Evolutionary conservation across 345 rosid genomes (phyloP).

Genomic region (Gossypium australe): DNA sequence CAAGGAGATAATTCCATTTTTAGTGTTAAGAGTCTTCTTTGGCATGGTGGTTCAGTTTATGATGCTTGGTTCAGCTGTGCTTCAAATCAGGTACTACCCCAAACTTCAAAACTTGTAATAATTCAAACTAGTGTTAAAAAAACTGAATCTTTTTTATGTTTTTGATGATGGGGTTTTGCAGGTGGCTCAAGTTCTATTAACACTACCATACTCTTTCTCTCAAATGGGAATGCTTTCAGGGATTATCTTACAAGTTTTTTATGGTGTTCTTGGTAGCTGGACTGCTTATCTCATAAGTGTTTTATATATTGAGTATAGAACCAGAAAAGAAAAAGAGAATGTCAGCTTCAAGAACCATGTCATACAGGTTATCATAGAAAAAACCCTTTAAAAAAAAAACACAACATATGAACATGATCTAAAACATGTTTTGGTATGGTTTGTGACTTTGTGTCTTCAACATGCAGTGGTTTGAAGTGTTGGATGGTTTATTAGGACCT

Average conservation of each 20-base stretch:
- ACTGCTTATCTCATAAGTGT: slow-evolving; percentile 85
- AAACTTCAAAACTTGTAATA: background rate
- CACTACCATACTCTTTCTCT: slow-evolving; percentile 84
- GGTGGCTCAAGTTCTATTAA: slow-evolving; percentile 86
- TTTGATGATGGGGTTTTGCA: slow-evolving; percentile 17
- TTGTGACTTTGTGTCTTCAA: background rate
- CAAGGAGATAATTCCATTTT: slow-evolving; percentile 30
- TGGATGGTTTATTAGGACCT: slow-evolving; percentile 77
- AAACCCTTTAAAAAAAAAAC: background rate
- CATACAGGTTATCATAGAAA: slow-evolving; percentile 51
- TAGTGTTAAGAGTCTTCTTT: slow-evolving; percentile 50
- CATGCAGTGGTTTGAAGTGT: slow-evolving; percentile 81
- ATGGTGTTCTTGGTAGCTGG: slow-evolving; percentile 81
- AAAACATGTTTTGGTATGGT: background rate
- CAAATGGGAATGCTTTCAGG: slow-evolving; percentile 92
- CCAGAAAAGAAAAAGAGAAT: slow-evolving; percentile 71
- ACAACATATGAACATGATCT: background rate
- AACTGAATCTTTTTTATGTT: background rate
- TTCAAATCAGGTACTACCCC: slow-evolving; percentile 53
- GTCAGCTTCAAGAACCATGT: slow-evolving; percentile 87
- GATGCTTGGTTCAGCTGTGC: slow-evolving; percentile 96
- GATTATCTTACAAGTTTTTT: slow-evolving; percentile 64
- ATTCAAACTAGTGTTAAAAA: background rate
- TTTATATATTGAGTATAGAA: slow-evolving; percentile 71
- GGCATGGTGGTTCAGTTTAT: slow-evolving; percentile 86